A percentile compares a stretch with the other conserved stretches of the same genome.
These are phyloP conservation scores for Colletotrichum sojae DNA, from an alignment of 2,329 filamentous ascomycete species.

Conservation along the genomic window DNA sequence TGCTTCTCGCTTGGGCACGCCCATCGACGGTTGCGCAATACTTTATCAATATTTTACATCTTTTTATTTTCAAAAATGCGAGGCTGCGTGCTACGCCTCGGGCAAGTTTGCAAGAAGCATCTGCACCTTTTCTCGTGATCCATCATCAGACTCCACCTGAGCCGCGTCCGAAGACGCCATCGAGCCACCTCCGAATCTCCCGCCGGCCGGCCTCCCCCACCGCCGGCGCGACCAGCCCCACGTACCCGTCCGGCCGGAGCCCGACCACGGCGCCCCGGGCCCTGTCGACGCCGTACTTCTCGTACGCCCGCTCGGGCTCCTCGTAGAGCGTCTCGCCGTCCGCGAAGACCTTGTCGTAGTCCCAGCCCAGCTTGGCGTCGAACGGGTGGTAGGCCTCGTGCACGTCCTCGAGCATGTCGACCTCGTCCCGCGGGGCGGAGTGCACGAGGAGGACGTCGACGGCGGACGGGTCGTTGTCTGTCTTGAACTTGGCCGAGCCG, in stretches of 20 bases:
- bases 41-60: too few species aligned
- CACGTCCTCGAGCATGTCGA: conserved; percentile 62
- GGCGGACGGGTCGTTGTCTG: conserved; percentile 50
- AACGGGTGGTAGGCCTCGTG: conserved; percentile 50
- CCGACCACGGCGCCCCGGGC: conserved; percentile 29
- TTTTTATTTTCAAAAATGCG: too few species aligned
- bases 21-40: too few species aligned
- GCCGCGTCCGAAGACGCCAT: conserved; percentile 14
- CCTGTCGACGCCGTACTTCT: conserved; percentile 70
- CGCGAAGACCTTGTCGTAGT: conserved; percentile 70
- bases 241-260: conserved; percentile 34
- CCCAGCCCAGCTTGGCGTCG: conserved; percentile 59
- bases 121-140: too few species aligned
- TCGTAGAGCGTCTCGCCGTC: conserved; percentile 69
- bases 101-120: too few species aligned
- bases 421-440: conserved; percentile 65
- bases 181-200: conserved; percentile 33
- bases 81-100: too few species aligned
- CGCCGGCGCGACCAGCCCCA: conserved; percentile 24
- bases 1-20: too few species aligned
- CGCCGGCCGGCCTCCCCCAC: conserved; percentile 8
- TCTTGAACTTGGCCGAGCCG: conserved; percentile 37
- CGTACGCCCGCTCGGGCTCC: conserved; percentile 65
- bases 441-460: conserved; percentile 73
- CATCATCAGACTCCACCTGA: neutral